Evolutionary conservation across 1,284 basidiomycete species (phyloP).

Genomic region (Xerocomus amazonicus): DNA sequence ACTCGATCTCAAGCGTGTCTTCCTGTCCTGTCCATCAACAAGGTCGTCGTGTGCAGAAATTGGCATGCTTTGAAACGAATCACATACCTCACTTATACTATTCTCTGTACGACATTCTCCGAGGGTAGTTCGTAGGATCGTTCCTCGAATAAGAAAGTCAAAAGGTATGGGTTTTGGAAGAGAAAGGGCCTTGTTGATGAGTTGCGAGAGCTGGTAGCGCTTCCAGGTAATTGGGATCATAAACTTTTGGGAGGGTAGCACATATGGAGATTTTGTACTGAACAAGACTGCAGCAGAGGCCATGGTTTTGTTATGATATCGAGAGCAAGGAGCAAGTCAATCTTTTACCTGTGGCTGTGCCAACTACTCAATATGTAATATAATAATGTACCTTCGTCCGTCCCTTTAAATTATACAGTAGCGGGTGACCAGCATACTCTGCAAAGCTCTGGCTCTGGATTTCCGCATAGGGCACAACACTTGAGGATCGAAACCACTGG

Average conservation of each 20-base stretch:
- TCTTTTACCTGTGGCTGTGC: background rate
- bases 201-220: conserved; percentile 94
- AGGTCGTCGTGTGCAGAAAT: conserved; percentile 2
- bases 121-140: conserved; percentile 73
- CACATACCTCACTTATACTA: conserved; percentile 22
- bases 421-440: too few relatives aligned
- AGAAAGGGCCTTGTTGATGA: conserved; percentile 91
- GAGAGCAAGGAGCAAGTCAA: too few relatives aligned
- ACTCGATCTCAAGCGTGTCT: conserved; percentile 91
- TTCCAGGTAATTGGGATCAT: conserved; percentile 91
- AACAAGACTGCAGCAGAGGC: conserved; percentile 62
- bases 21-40: conserved; percentile 47
- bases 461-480: too few relatives aligned
- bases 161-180: conserved; percentile 81
- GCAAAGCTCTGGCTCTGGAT: too few relatives aligned
- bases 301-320: conserved; percentile 3
- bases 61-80: background rate
- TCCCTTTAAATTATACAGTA: too few relatives aligned
- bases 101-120: conserved; percentile 53
- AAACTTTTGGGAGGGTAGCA: conserved; percentile 88
- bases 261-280: conserved; percentile 75
- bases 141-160: conserved; percentile 87
- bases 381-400: too few relatives aligned
- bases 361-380: too few relatives aligned
- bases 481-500: too few relatives aligned